Base-by-base conservation (phyloP, 2,329 filamentous ascomycete species). In the Fusarium pininemorale region DNA sequence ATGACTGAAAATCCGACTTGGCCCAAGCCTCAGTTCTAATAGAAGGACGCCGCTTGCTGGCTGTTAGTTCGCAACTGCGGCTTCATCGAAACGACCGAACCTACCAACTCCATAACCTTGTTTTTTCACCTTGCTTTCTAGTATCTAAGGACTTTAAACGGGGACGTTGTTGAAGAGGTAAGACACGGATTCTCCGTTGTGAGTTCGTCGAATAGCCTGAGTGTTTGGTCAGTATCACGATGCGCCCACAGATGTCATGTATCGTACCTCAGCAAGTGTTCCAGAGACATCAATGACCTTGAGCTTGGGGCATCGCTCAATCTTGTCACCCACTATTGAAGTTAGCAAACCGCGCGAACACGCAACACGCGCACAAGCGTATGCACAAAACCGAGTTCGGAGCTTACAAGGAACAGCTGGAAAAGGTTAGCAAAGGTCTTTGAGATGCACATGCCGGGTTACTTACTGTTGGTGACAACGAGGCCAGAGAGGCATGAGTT, bases 211-310 rank as follows among this genome's bases (percentile, higher is more conserved):
- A 75, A 92, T 92, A 18, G 91, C 91, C 83, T 92, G 38, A n/a
- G n/a, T 45, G 11, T 13, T 35, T 38, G 8, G 62, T 76, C 32
- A 78, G 63, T 50, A 48, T 55, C 48, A 39, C 54, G 42, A 16
- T 47, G 32, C 18, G 9, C 32, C 42, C 24, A 28, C 16, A 13
- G 20, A 30, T 26, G 41, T 16, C 12, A 41, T 24, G 26, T 11
- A 45, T 45, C 81, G 51, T 79, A 85, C 84, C 82, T 88, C 91
- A n/a, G 90, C 91, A 66, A 93, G 85, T 41, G 95, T 98, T 47
- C 94, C 93, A 78, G 93, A 94, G 77, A 98, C 94, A 83, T 98
- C 95, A 81, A 98, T 97, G 64, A 95, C 95, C 83, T 95, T 92
- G 73, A 98, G 90, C 83, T 93, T 92, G 66, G 91, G 88, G 83